Evolutionary conservation across 345 rosid genomes (phyloP).

Genomic region (Odontarrhena argentea): DNA sequence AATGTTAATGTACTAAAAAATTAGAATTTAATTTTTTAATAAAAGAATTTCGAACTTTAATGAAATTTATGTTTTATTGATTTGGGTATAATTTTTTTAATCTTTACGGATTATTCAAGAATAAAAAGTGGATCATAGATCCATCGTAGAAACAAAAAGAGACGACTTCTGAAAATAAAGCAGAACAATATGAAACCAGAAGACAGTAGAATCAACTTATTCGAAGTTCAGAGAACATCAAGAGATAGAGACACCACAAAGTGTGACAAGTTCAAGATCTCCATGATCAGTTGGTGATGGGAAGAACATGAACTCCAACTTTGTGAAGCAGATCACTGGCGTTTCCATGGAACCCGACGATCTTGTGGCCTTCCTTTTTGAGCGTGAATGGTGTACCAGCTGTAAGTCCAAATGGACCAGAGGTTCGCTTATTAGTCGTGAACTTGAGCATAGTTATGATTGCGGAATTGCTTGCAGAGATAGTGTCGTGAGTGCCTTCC

Average conservation of each 20-base stretch:
- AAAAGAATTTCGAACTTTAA: too few species aligned
- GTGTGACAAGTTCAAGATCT: constrained; percentile 5
- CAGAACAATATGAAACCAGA: background rate
- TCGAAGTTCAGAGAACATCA: constrained; percentile 5
- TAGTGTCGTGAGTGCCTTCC: constrained; percentile 14
- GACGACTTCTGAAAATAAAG: too few species aligned
- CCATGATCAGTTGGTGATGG: constrained; percentile 30
- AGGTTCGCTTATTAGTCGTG: constrained; percentile 32
- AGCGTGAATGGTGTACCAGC: constrained; percentile 15
- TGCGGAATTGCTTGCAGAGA: background rate
- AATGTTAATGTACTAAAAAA: too few species aligned
- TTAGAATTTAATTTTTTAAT: too few species aligned
- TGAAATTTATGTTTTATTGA: too few species aligned
- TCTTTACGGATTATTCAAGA: too few species aligned
- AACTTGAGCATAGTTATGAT: constrained; percentile 32
- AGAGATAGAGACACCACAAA: constrained; percentile 3
- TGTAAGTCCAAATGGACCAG: constrained; percentile 31
- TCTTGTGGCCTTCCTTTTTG: constrained; percentile 24
- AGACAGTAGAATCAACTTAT: constrained; percentile 17
- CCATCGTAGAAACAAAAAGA: constrained; percentile 3
- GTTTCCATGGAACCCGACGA: constrained; percentile 42
- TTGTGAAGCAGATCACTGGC: constrained; percentile 25
- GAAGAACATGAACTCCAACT: constrained; percentile 38
- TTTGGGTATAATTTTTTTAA: too few species aligned
- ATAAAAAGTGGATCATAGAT: background rate